Percentiles rank a stretch among this genome's conserved stretches.
Evolutionary conservation across 2,329 filamentous ascomycete species (phyloP).

Genomic region (Fusarium circinatum): DNA sequence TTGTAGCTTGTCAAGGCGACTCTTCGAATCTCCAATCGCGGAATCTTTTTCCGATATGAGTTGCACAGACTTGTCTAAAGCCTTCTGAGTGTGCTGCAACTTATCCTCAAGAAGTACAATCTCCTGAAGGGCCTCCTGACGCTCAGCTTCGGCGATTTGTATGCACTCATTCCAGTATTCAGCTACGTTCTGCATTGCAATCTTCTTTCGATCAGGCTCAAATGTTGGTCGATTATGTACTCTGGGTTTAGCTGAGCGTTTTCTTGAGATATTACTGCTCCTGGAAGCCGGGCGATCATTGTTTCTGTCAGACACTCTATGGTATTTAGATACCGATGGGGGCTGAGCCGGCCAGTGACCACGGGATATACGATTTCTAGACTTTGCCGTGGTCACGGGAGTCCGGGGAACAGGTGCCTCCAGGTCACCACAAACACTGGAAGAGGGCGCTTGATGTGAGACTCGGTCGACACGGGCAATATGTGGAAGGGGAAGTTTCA

Average conservation of each 20-base stretch:
- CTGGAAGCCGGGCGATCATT: conserved; percentile 42
- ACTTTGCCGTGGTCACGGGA: conserved; percentile 15
- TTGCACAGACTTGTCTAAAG: conserved; percentile 27
- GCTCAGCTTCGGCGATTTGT: conserved; percentile 46
- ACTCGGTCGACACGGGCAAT: not conserved
- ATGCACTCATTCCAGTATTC: conserved; percentile 50
- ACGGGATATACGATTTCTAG: not conserved
- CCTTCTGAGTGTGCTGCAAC: conserved; percentile 30
- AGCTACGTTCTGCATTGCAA: conserved; percentile 48
- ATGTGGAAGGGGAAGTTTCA: conserved; percentile 23
- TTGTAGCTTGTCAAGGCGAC: conserved; percentile 41
- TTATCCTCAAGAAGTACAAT: conserved; percentile 43
- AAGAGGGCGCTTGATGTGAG: conserved; percentile 22
- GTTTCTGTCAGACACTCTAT: not conserved
- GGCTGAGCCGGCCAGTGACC: conserved; percentile 8
- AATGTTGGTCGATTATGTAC: not conserved
- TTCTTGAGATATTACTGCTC: conserved; percentile 49
- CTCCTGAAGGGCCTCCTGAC: conserved; percentile 38
- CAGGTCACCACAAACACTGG: conserved; percentile 47
- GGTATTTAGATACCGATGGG: not conserved
- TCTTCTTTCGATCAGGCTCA: conserved; percentile 42
- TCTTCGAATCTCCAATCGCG: conserved; percentile 39
- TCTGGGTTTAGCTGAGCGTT: conserved; percentile 37
- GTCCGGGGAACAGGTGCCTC: conserved; percentile 43
- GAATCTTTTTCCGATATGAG: conserved; percentile 36